These are phyloP conservation scores for Solanum chacoense DNA, from an alignment of 305 asterid genomes.

Conservation along the genomic window DNA sequence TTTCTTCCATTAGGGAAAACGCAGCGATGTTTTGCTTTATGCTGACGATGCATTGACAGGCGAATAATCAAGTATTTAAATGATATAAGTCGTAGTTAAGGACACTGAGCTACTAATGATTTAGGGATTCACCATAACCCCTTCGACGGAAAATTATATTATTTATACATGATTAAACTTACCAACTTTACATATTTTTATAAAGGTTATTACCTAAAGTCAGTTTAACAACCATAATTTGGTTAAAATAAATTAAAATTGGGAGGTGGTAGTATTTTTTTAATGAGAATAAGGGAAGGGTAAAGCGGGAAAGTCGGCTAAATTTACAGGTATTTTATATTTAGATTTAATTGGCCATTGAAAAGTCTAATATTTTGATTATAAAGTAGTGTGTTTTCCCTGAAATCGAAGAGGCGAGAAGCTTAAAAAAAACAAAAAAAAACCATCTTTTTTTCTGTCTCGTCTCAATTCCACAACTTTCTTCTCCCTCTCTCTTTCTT, in stretches of 20 bases:
- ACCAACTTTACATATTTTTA: not conserved
- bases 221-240: not conserved
- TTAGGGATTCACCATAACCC: not conserved
- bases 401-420: constrained; percentile 1
- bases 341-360: not conserved
- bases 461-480: not conserved
- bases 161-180: not conserved
- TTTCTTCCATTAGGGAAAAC: no score
- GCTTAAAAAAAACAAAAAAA: not conserved
- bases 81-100: no score
- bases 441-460: not conserved
- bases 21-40: no score
- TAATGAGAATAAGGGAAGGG: not conserved
- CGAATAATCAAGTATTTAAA: no score
- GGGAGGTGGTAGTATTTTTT: not conserved
- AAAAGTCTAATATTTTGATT: not conserved
- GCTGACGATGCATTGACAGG: no score
- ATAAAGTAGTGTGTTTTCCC: not conserved
- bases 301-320: constrained; percentile 1
- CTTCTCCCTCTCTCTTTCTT: not conserved
- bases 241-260: not conserved
- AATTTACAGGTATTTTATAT: not conserved
- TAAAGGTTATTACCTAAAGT: not conserved
- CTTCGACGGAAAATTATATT: no score
- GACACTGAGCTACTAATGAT: no score